A percentile compares a stretch with the other conserved stretches of the same genome.
Evolutionary conservation across 345 rosid species (phyloP).

Genomic region (Salix exigua): DNA sequence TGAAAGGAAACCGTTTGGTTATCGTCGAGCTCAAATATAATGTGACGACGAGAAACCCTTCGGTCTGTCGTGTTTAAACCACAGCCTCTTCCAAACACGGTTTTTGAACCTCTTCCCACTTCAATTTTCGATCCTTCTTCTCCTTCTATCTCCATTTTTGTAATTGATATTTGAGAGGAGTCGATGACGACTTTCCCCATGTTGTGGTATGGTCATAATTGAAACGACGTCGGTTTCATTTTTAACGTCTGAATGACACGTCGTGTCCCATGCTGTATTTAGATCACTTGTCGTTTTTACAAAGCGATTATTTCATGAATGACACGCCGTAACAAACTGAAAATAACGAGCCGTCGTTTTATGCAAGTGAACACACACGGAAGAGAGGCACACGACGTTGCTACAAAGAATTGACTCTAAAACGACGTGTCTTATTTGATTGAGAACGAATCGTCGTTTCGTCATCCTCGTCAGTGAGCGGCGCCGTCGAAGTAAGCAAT

Average conservation of each 20-base stretch:
- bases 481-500: not conserved
- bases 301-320: not conserved
- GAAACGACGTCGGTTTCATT: no score
- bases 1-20: conserved; percentile 45
- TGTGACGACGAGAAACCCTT: conserved; percentile 65
- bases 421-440: not conserved
- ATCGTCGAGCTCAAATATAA: conserved; percentile 25
- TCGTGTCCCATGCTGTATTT: no score
- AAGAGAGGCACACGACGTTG: not conserved
- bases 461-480: not conserved
- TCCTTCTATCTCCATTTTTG: conserved; percentile 61
- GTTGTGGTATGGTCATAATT: no score
- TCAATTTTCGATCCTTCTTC: conserved; percentile 53
- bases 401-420: not conserved
- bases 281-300: no score
- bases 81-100: conserved; percentile 55
- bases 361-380: no score
- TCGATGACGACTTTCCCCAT: no score
- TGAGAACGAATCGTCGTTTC: conserved; percentile 1
- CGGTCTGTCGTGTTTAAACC: conserved; percentile 47
- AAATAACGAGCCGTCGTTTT: not conserved
- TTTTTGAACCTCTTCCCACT: conserved; percentile 23
- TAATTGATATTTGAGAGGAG: no score
- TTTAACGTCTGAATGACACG: no score
- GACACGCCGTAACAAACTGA: not conserved